Base-by-base conservation (phyloP, 2,329 filamentous ascomycete genomes). In the Curvularia verruculosa region DNA sequence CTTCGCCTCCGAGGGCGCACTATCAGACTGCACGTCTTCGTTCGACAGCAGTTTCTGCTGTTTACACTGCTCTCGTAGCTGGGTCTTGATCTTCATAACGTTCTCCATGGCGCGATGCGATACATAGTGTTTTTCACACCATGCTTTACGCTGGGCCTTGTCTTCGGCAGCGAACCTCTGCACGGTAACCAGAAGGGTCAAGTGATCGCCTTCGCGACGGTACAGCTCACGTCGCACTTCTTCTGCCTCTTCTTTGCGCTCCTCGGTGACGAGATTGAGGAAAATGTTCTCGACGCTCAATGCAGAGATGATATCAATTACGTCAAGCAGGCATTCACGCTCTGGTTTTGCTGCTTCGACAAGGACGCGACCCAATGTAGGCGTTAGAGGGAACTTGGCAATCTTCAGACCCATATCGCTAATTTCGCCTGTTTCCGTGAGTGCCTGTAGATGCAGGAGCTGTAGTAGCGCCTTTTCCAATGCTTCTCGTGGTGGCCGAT, bases 381-480 rank as follows among this genome's bases (percentile, higher is more conserved):
- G 92, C 0, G 92, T 88, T 1, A 99, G 83, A 0, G 95, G 95
- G 21, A 98, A 86, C 36, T 87, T 84, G 0, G 94, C 90, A 75
- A 99, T 92, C 52, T 89, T 88, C 41, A 83, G 81, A 1, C 95
- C 95, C 18, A 86, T 81, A 0, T 84, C 78, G 4, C 89, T 97
- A 69, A 99, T 91, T 1, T 80, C 79, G 5, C 91, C 92, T 6
- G 85, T 80, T 21, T 90, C 85, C 24, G 86, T 83, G 0, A 99
- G 77, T 0, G 93, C 92, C 10, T 89, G 87, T 2, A 99, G 86
- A 34, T 89, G 85, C 51, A 92, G 85, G 0, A 99, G 83, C 52
- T 95, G 90, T 5, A 95, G 77, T 1, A 97, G 80, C 0, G 93
- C 92, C 65, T 92, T 92, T 66, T 94, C 87, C 48, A 97, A 85